Evolutionary conservation across 768 basidiomycete genomes (phyloP).

Genomic region (Lyophyllum decastes): DNA sequence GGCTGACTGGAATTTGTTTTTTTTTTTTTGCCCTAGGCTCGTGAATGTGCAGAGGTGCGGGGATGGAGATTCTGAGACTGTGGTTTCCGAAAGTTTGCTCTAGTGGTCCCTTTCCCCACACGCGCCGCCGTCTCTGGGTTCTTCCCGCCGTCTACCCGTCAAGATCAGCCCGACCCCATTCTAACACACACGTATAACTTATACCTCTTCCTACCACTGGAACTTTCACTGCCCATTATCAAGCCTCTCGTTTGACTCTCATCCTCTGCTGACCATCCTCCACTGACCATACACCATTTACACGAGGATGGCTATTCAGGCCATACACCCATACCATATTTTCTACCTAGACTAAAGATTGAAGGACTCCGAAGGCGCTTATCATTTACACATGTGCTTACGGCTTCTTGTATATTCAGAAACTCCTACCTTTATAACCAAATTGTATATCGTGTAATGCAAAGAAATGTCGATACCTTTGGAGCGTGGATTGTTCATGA

Average conservation of each 20-base stretch:
- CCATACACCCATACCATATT: not conserved
- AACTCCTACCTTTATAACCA: not conserved
- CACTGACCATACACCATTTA: not conserved
- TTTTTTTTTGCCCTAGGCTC: not conserved
- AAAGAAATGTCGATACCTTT: too few relatives aligned
- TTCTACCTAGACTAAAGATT: not conserved
- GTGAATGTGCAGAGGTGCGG: not conserved
- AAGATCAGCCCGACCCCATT: not conserved
- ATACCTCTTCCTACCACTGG: not conserved
- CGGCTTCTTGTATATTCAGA: not conserved
- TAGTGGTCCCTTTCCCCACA: not conserved
- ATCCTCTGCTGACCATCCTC: not conserved
- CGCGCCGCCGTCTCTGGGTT: not conserved
- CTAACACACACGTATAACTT: not conserved
- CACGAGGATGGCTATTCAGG: not conserved
- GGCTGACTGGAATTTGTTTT: not conserved
- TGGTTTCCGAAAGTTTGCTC: not conserved
- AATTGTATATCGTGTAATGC: not conserved
- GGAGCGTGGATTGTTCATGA: too few relatives aligned
- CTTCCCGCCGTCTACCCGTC: too few relatives aligned
- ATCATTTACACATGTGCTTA: not conserved
- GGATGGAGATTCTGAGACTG: not conserved
- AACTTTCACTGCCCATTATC: conserved; percentile 25
- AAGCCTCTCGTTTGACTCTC: too few relatives aligned
- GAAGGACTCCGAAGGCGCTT: not conserved